These are phyloP conservation scores for Rhodotorula kratochvilovae DNA, from an alignment of 768 basidiomycete genomes.

Conservation along the genomic window DNA sequence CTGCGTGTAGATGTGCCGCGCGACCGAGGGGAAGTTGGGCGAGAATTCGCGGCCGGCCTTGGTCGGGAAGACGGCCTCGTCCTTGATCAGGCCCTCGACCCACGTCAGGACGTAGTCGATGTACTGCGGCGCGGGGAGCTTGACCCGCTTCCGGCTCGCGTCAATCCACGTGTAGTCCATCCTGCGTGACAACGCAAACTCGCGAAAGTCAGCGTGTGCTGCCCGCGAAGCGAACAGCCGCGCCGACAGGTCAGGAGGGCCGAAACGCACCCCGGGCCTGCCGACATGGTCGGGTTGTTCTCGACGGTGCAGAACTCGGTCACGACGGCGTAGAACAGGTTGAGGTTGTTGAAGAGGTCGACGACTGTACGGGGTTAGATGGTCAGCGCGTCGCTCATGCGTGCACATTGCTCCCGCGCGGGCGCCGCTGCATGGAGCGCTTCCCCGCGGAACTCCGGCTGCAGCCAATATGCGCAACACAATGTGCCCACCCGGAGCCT, in stretches of 20 bases:
- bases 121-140: constrained; percentile 87
- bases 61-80: constrained; percentile 63
- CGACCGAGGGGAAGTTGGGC: constrained; percentile 76
- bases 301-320: constrained; percentile 88
- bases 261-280: constrained; percentile 67
- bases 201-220: not conserved
- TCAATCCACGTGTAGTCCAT: constrained; percentile 94
- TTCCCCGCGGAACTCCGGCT: too few species aligned
- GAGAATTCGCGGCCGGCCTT: constrained; percentile 76
- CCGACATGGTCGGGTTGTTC: constrained; percentile 87
- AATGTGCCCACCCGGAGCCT: too few species aligned
- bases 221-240: not conserved
- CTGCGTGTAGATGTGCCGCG: constrained; percentile 90
- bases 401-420: too few species aligned
- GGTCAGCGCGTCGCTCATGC: too few species aligned
- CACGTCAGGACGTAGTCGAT: constrained; percentile 98
- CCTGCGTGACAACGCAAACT: constrained; percentile 49
- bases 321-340: constrained; percentile 91
- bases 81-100: constrained; percentile 87
- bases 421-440: too few species aligned
- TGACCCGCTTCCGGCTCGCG: constrained; percentile 78
- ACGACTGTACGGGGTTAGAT: too few species aligned
- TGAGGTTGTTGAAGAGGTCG: constrained; percentile 95
- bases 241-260: not conserved
- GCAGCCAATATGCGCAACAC: too few species aligned